phyloP scores from a whole-genome alignment of 352 stramenopile genomes.

The Discostella stelligera region DNA sequence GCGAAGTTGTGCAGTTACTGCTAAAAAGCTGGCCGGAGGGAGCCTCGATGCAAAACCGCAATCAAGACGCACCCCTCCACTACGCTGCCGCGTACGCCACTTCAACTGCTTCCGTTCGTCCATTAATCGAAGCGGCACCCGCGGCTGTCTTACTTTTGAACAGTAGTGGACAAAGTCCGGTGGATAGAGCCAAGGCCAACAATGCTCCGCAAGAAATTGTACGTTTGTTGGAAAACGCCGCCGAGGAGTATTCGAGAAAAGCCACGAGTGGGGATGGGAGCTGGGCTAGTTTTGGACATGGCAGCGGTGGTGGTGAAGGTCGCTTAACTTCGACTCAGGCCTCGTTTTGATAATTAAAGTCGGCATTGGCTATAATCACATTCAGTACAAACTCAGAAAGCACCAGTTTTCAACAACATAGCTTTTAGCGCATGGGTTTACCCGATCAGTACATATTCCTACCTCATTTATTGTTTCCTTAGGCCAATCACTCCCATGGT shows the following conservation, averaged over 20 bases:
- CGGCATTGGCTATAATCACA: too few species aligned
- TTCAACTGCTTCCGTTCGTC: constrained; percentile 22
- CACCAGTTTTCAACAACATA: too few species aligned
- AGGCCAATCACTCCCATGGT: not conserved
- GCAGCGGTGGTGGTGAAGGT: not conserved
- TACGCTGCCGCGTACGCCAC: constrained; percentile 49
- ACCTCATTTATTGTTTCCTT: too few species aligned
- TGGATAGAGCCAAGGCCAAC: constrained; percentile 51
- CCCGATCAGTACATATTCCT: too few species aligned
- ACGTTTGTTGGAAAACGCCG: constrained; percentile 41
- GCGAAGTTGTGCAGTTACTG: constrained; percentile 46
- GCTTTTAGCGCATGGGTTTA: too few species aligned
- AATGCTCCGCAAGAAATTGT: constrained; percentile 52
- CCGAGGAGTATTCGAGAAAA: constrained; percentile 38
- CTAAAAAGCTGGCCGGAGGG: constrained; percentile 43
- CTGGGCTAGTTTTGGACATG: constrained; percentile 32
- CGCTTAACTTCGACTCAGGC: too few species aligned
- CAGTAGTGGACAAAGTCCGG: constrained; percentile 44
- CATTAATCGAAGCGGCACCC: constrained; percentile 49
- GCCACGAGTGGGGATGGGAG: constrained; percentile 20
- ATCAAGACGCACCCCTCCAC: constrained; percentile 44
- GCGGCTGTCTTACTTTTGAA: constrained; percentile 46
- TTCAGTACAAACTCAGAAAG: too few species aligned
- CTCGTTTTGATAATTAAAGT: too few species aligned
- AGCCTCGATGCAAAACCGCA: constrained; percentile 47